Base-by-base conservation (phyloP, 2,329 filamentous ascomycete species). In the Epichloe sylvatica region DNA sequence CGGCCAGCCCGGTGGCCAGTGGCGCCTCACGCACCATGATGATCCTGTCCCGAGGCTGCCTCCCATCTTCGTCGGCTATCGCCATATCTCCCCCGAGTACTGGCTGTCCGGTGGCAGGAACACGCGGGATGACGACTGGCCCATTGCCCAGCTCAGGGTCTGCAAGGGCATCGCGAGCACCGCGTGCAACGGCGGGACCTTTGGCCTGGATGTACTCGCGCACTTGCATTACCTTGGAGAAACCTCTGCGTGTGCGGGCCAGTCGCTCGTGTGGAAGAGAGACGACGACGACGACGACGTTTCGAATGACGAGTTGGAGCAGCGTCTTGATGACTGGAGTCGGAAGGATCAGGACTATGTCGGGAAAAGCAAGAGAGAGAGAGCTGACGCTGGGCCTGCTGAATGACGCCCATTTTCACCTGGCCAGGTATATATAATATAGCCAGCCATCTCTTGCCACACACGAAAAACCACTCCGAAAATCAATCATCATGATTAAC, bases 41-140 rank as follows among this genome's bases (percentile, higher is more conserved):
- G 85, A 89, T 61, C 79, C 81, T 0, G 76, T 88, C 2, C 81
- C 84, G 0, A 75, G 79, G 41, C 70, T 89, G 37, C 83, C 84
- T 1, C 76, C 81, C 11, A 64, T 78, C 51, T 47, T 75, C 43
- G 62, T 83, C 47, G 75, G 76, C 35, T 88, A 80, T 67, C 67
- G 74, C 38, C 84, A 87, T 63, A 75, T 78, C n/a, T 76, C 71
- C 15, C 81, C 83, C 1, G 84, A 88, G 69, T 86, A 80, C 66
- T 86, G 77, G 73, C 68, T 84, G 36, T 60, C 67, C 7, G 60
- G 57, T 34, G 69, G 69, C 15, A 47, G 47, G 3, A 54, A 61
- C 15, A 58, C 54, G 4, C 66, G 63, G 6, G 55, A 62, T 38
- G 55, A 64, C 53, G 55, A 64, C 53, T 73, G 73, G 57, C 53